Conservation (phyloP, 148 eudicot species). For the Rhododendron simsii region DNA sequence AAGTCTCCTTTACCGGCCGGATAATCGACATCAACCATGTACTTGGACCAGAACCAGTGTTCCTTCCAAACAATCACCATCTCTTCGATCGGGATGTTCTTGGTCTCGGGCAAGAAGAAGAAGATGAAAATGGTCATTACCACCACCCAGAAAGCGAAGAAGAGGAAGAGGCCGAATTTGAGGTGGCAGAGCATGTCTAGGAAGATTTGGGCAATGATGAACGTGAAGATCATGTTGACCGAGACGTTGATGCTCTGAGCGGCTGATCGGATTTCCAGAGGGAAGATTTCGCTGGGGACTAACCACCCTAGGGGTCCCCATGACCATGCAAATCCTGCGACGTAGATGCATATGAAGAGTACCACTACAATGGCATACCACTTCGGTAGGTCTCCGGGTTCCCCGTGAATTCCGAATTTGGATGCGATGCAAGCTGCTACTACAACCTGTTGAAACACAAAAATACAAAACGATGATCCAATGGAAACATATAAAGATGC, state of each 20-base stretch:
- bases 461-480: not conserved
- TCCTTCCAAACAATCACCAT: constrained; percentile 34
- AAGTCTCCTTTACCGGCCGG: not conserved
- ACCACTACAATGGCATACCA: constrained; percentile 27
- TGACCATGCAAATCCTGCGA: constrained; percentile 41
- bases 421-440: constrained; percentile 28
- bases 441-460: constrained; percentile 1
- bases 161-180: constrained; percentile 37
- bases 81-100: constrained; percentile 37
- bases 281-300: constrained; percentile 44
- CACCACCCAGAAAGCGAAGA: constrained; percentile 35
- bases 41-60: constrained; percentile 41
- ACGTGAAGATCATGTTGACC: constrained; percentile 34
- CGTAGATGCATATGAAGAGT: constrained; percentile 34
- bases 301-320: constrained; percentile 58
- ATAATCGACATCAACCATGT: constrained; percentile 13
- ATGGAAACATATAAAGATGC: not conserved
- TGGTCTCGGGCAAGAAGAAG: constrained; percentile 43
- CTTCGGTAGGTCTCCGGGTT: constrained; percentile 19
- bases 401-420: constrained; percentile 27
- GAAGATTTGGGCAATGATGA: constrained; percentile 31
- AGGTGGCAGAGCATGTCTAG: constrained; percentile 35
- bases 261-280: constrained; percentile 39
- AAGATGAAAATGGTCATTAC: constrained; percentile 34
- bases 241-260: constrained; percentile 35